Evolutionary conservation across 495 filamentous ascomycete genomes (phyloP), one percentile per base, ranked within the genome.

Genomic region (Penicillium canescens): DNA sequence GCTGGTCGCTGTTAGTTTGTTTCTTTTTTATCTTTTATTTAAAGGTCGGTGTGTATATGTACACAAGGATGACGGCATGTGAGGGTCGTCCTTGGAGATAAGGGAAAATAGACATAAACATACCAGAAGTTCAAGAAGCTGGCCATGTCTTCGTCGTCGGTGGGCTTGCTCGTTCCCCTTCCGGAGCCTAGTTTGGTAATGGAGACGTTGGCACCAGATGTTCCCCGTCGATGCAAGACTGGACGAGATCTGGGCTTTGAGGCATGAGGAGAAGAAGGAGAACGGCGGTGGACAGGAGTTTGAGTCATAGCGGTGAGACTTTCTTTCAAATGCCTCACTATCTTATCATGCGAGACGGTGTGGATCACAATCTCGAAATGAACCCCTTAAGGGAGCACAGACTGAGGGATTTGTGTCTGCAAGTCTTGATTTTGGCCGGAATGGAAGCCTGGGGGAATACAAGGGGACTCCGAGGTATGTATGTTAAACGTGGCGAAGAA

Each of bases 101-200:
- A 67, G 28, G 60, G 58, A 68, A 3, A 18, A 18, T 41, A n/a
- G 31, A 31, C 10, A 20, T 6, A 9, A 42, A 73, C 78, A 45
- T 74, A 87, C 84, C 85, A 88, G 67, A 81, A 88, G 55, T 86
- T 83, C 52, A 85, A 64, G 47, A 88, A 87, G 62, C 82, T 85
- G 43, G 80, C 79, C 79, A 86, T 86, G 13, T 70, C 58, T 60
- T 83, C 80, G 59, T 84, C 78, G 47, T 78, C 62, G 26, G 49
- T 11, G 23, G 39, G 21, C 42, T 54, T 52, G 40, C 52, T 56
- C 26, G 52, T 10, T n/a, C 44, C 54, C 47, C 56, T 63, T 14
- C 73, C 73, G 23, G 73, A 59, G 26, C 75, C 75, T 23, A 78
- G 44, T 42, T 76, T 76, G 12, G 70, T 67, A 45, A 76, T 74